Conservation (phyloP, 345 rosid species). For the Rhodomyrtus tomentosa region DNA sequence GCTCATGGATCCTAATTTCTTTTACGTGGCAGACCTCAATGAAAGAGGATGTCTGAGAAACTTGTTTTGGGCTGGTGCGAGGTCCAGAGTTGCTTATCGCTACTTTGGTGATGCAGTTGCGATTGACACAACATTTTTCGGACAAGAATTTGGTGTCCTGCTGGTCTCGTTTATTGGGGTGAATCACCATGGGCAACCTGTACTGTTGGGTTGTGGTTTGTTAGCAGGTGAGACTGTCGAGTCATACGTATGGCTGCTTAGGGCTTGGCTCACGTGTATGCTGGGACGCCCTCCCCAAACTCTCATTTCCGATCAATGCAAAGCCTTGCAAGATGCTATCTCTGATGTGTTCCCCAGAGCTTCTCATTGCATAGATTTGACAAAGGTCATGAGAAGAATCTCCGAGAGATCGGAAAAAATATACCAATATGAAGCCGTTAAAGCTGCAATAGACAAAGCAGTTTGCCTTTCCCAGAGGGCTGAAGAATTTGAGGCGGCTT, state of each 20-base stretch:
- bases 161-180: conserved; percentile 55
- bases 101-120: conserved; percentile 61
- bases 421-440: conserved; percentile 34
- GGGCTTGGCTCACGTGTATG: conserved; percentile 79
- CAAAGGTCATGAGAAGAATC: conserved; percentile 38
- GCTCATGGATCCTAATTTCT: conserved; percentile 62
- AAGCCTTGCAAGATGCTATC: conserved; percentile 47
- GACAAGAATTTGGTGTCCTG: conserved; percentile 44
- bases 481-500: conserved; percentile 70
- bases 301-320: conserved; percentile 53
- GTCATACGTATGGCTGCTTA: conserved; percentile 63
- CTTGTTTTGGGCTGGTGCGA: conserved; percentile 70
- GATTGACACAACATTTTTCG: conserved; percentile 51
- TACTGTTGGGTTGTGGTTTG: conserved; percentile 59
- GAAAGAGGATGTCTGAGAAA: conserved; percentile 58
- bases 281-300: conserved; percentile 61
- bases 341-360: conserved; percentile 71
- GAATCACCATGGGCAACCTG: conserved; percentile 64
- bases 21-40: conserved; percentile 69
- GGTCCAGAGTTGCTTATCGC: conserved; percentile 67
- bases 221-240: conserved; percentile 53
- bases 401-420: conserved; percentile 31
- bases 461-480: conserved; percentile 47
- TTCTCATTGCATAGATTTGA: conserved; percentile 45
- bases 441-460: conserved; percentile 27